Evolutionary conservation across 352 stramenopile genomes (phyloP), one percentile per base, ranked within the genome.

Genomic region (Aphanomyces euteiches): DNA sequence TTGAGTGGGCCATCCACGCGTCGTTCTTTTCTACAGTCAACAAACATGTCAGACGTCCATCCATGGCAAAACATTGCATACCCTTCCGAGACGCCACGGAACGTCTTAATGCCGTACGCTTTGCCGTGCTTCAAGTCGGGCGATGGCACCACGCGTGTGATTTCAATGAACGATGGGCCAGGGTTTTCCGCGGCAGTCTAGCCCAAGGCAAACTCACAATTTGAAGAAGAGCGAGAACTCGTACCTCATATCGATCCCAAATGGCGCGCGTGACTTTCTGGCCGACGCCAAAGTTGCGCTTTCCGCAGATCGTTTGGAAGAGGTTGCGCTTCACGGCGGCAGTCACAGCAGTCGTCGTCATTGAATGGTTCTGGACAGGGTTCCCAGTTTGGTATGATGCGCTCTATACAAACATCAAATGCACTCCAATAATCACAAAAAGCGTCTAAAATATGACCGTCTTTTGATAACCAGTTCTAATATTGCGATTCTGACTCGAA

Each of bases 121-220:
- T 94, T 94, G 79, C 86, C 86, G 77, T 94, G 86, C 78, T 90
- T 91, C 67, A 94, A 82, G 74, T 94, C 86, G 1, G 66, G 68
- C 56, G 86, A 87, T 41, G 86, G 86, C 40, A 75, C 79, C 40
- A 94, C 78, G 71, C 86, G 84, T 75, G 87, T 90, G 71, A 94
- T 81, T 75, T 94, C 86, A 80, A 85, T 90, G 74, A 82, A 92
- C 21, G 82, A 89, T 15, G 84, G 79, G 76, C 90, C 86, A 7
- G 58, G 7, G 28, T 61, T 19, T 28, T 40, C n/a, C 5, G 8
- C 19, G 54, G 54, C 19, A 37, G 13, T 61, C 37, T 37, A 19
- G 17, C 28, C 15, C 54, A 37, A n/a, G 28, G 28, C 28, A 28
- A 28, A 28, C 28, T 28, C 28, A 28, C 28, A 28, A 28, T 28